Evolutionary conservation across 176 grass and related monocot species (phyloP), one percentile per base, ranked within the genome.

Genomic region (Musa beccarii): DNA sequence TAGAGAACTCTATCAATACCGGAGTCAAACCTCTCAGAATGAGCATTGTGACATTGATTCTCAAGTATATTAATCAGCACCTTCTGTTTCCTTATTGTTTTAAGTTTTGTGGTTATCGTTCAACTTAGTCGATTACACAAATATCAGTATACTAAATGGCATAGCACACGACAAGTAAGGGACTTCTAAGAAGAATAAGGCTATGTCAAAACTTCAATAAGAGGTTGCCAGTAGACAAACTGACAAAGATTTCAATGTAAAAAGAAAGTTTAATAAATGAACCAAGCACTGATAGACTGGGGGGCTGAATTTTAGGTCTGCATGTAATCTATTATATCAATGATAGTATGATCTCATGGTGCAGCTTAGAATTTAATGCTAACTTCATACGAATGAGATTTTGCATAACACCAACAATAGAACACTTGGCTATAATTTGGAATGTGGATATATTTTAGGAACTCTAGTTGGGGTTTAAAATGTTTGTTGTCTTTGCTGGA

Each of bases 1-100:
- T 78, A 87, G 88, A 74, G 89, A 99, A 66, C 78, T 99, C 22
- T 92, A 86, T 84, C 85, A 53, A 51, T 72, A 86, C 68, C 86
- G 88, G 17, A 89, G 53, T 63, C 73, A 22, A 26, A 75, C 71
- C 79, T 75, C 53, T 74, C 79, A 76, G 53, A 69, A 17, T 81
- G 89, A 95, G 75, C 72, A 79, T 61, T 88, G 69, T 81, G 86
- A 92, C 84, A 78, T 75, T 81, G 88, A 95, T 78, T 78, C 79
- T 65, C 88, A 90, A 73, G 96, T 99, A 96, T 76, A 76, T 74
- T 34, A 59, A 53, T 59, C 49, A 66, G 51, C 79, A n/a, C 28
- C 79, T 85, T 55, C 71, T 11, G 50, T 22, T 79, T 54, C 59
- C 72, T 82, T 76, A 8, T 76, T 6, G 34, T 6, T 43, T 43